A percentile compares a stretch with the other conserved stretches of the same genome.
Conservation (phyloP, 331 rosid species). For the Stylosanthes scabra region DNA sequence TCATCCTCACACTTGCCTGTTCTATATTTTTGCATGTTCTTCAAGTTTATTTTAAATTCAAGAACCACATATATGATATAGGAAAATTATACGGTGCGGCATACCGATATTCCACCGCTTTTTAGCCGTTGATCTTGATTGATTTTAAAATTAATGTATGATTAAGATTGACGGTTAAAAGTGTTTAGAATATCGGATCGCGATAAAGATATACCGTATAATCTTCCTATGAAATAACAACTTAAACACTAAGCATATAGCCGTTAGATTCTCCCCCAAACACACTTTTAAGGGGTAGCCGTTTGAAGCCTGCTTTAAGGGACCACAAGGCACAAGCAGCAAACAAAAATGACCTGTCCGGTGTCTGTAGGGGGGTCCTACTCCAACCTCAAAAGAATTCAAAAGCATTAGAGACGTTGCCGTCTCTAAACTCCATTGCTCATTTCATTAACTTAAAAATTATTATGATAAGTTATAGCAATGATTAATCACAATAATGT, state of each 20-base stretch:
- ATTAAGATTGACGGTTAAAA: too few relatives aligned
- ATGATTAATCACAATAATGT: not conserved
- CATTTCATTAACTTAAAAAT: not conserved
- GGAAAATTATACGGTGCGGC: too few relatives aligned
- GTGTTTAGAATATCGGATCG: too few relatives aligned
- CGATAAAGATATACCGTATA: too few relatives aligned
- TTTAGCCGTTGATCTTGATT: too few relatives aligned
- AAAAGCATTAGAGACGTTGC: constrained; percentile 38
- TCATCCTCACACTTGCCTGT: not conserved
- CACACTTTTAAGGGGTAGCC: constrained; percentile 21
- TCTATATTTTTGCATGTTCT: too few relatives aligned
- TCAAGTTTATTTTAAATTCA: not conserved
- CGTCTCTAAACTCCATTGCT: constrained; percentile 20
- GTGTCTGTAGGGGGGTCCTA: constrained; percentile 21
- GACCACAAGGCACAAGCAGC: constrained; percentile 7
- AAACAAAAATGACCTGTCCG: constrained; percentile 29
- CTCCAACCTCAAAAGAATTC: constrained; percentile 10
- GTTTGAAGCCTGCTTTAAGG: constrained; percentile 38
- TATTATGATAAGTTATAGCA: not conserved
- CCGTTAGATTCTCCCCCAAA: constrained; percentile 5
- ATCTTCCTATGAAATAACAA: too few relatives aligned
- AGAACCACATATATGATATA: not conserved
- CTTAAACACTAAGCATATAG: not conserved
- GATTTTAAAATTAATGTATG: too few relatives aligned
- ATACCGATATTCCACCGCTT: too few relatives aligned